Conservation (phyloP, 1,284 basidiomycete species). For the Inonotus hispidus region DNA sequence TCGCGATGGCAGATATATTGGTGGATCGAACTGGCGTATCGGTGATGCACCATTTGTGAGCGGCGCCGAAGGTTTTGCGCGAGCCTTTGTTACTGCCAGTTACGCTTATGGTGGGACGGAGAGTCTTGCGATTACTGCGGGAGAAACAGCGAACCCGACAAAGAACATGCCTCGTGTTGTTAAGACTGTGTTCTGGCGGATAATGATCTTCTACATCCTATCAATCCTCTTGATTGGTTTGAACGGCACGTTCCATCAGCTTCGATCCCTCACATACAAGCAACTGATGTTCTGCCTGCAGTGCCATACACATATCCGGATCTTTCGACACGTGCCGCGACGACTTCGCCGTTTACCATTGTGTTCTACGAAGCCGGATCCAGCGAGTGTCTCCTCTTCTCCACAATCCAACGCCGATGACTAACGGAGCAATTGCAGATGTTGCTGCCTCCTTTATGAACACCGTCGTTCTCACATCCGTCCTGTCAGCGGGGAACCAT, state of each 20-base stretch:
- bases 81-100: slow-evolving; percentile 76
- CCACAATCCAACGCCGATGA: background rate
- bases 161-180: slow-evolving; percentile 74
- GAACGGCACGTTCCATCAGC: slow-evolving; percentile 43
- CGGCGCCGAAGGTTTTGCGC: slow-evolving; percentile 70
- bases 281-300: slow-evolving; percentile 24
- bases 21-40: slow-evolving; percentile 59
- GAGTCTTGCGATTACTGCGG: slow-evolving; percentile 72
- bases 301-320: slow-evolving; percentile 76
- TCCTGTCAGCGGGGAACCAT: slow-evolving; percentile 75
- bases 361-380: slow-evolving; percentile 67
- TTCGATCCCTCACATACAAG: background rate
- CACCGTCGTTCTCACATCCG: slow-evolving; percentile 70
- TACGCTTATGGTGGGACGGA: slow-evolving; percentile 80
- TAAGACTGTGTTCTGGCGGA: slow-evolving; percentile 77
- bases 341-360: slow-evolving; percentile 76
- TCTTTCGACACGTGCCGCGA: slow-evolving; percentile 57
- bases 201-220: slow-evolving; percentile 67
- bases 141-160: slow-evolving; percentile 71
- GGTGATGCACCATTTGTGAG: slow-evolving; percentile 70
- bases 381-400: slow-evolving; percentile 34
- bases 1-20: slow-evolving; percentile 54
- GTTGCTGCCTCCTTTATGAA: slow-evolving; percentile 76
- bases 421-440: slow-evolving; percentile 32
- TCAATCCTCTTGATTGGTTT: slow-evolving; percentile 66